Evolutionary conservation across 2,329 filamentous ascomycete species (phyloP), one percentile per base, ranked within the genome.

Genomic region (Pseudocercospora cruenta): DNA sequence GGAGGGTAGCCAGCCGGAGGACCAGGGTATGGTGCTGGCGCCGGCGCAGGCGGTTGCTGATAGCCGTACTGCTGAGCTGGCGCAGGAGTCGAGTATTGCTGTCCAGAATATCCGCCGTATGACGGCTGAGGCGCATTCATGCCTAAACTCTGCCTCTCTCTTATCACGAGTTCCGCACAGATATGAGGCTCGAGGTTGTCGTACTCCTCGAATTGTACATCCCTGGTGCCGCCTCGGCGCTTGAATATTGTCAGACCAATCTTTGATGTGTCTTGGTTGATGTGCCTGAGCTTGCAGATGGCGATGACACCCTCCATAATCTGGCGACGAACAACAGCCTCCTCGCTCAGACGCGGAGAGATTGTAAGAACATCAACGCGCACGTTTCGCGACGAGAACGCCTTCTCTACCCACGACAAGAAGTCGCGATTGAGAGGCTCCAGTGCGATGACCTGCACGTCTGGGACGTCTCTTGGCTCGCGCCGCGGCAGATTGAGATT

Each of bases 281-380:
- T 51, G 59, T 88, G 83, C 67, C 91, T 89, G 14, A 98, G 85
- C 72, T 93, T 90, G 4, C 92, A 88, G 14, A 97, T 91, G 8
- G 91, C 94, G 26, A 92, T 86, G 1, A 97, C 94, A 19, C 95
- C 94, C 78, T 98, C 94, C 10, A 94, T 82, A 43, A 96, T 91
- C 76, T 97, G 93, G 60, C 91, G 86, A 71, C 92, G 89, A 60
- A 97, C 87, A n/a, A 97, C 89, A 4, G 90, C 87, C 39, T 90
- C 87, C 68, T 94, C 88, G 19, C 91, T 87, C 54, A 96, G 87
- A 22, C 91, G 88, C 31, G 92, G 89, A 63, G 89, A 90, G 54
- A 97, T 83, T 71, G 91, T 90, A 80, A 97, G 89, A 21, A 93
- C 89, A 73, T 96, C 91, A 14, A 90, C 89, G 66, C 87, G 90